Evolutionary conservation across 306 rosid species (phyloP), one percentile per base, ranked within the genome.

Genomic region (Acmispon strigosus): DNA sequence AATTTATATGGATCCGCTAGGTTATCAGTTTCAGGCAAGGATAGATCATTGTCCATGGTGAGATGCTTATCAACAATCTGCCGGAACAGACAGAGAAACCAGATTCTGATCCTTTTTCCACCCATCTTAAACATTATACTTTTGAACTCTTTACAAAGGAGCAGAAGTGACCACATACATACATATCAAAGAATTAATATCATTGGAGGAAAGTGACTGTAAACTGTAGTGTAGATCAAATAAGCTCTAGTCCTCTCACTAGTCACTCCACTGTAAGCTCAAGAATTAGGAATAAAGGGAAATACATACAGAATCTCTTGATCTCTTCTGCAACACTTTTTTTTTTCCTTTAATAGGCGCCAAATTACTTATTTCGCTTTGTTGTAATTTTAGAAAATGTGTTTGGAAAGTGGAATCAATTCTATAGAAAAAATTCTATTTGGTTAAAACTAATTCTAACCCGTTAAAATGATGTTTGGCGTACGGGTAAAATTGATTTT

Each of bases 31-130:
- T 41, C 45, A 72, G 48, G 63, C 48, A 56, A 69, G 52, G 42
- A 43, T 57, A 62, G 72, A 74, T 81, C 53, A 81, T 36, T 39
- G 51, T 77, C 59, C 51, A 69, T 61, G 74, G 76, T 70, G 71
- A 72, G 80, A 85, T 80, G 82, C 89, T 86, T 83, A 84, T 80
- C 83, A 79, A 73, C 76, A 60, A 75, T 71, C 77, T 62, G 76
- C 63, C 77, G 76, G 52, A 15, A 51, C 37, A 76, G 73, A 80
- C 62, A 76, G 60, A 63, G 50, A 75, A 80, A 77, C 82, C 77
- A 81, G 78, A 89, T 87, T 92, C 92, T 60, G 88, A 82, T 84
- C 84, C 84, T 70, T 56, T 80, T 32, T 60, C 83, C 89, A 85
- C 85, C 76, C 82, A 84, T 76, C 80, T 63, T 79, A 66, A 52